Conservation (phyloP, 139 green algal species). For the Protoeuglena noctilucae region DNA sequence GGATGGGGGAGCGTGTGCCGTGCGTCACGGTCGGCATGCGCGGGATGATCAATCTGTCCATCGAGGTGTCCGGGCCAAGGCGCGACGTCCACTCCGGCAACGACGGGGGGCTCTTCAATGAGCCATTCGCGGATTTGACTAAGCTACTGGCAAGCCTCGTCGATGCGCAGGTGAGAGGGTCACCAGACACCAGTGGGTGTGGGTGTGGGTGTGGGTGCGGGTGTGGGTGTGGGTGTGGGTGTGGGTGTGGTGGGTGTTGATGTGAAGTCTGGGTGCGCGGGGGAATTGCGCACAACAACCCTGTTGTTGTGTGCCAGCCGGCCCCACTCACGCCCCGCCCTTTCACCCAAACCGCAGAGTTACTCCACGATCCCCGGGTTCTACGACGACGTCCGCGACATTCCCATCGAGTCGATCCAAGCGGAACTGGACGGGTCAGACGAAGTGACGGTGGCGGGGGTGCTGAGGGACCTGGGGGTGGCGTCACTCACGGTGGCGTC, state of each 20-base stretch:
- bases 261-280: background rate
- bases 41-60: conserved; percentile 38
- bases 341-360: too few relatives aligned
- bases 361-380: conserved; percentile 50
- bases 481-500: conserved; percentile 7
- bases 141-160: conserved; percentile 31
- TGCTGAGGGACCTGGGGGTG: conserved; percentile 13
- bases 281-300: background rate
- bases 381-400: conserved; percentile 50
- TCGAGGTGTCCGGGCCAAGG: conserved; percentile 52
- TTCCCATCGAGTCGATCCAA: conserved; percentile 39
- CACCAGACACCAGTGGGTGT: background rate
- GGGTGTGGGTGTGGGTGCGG: too few relatives aligned
- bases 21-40: conserved; percentile 95
- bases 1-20: conserved; percentile 68
- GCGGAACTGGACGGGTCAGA: conserved; percentile 28
- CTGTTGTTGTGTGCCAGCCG: too few relatives aligned
- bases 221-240: too few relatives aligned
- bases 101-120: conserved; percentile 81
- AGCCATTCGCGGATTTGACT: conserved; percentile 75
- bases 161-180: too few relatives aligned
- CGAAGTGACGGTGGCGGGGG: conserved; percentile 47
- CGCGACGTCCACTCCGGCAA: conserved; percentile 87
- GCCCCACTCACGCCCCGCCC: too few relatives aligned
- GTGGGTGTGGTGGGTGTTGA: too few relatives aligned